Conservation (phyloP, 139 green algal genomes). For the Chlamydomonas asymmetrica region DNA sequence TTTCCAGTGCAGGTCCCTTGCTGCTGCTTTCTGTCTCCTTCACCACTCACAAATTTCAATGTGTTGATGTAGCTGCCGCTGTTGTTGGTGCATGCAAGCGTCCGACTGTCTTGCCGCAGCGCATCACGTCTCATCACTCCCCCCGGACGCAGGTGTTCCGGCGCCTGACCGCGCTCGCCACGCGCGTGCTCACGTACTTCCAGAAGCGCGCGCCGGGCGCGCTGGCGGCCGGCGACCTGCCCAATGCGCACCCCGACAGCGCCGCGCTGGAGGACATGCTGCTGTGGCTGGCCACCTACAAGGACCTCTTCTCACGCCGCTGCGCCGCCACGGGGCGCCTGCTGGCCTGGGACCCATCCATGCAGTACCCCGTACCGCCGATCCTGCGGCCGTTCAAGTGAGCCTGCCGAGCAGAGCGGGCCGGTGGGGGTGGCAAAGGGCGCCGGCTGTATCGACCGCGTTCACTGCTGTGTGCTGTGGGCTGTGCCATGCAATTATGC, state of each 20-base stretch:
- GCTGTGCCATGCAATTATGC: too few species aligned
- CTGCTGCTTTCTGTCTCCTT: too few species aligned
- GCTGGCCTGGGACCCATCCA: conserved; percentile 48
- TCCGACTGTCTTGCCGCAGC: too few species aligned
- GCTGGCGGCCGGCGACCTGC: conserved; percentile 2
- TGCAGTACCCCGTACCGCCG: conserved; percentile 45
- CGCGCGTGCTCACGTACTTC: conserved; percentile 42
- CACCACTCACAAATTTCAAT: too few species aligned
- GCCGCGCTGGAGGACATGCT: conserved; percentile 62
- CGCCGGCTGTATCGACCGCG: neutral
- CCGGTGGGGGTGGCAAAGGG: neutral
- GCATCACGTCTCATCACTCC: too few species aligned
- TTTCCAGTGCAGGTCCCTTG: too few species aligned
- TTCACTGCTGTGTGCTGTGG: neutral
- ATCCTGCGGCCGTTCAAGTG: conserved; percentile 48
- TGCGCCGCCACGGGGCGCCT: conserved; percentile 44
- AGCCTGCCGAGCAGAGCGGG: neutral
- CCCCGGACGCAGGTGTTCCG: conserved; percentile 52
- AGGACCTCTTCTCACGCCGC: conserved; percentile 56
- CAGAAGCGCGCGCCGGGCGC: conserved; percentile 6
- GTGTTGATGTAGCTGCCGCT: too few species aligned
- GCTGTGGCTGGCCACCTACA: conserved; percentile 58
- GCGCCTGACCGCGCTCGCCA: conserved; percentile 36
- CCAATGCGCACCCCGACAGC: too few species aligned
- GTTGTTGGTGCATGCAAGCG: too few species aligned